Evolutionary conservation across 108 stramenopile genomes (phyloP).

Genomic region (Thalassiosira profunda): DNA sequence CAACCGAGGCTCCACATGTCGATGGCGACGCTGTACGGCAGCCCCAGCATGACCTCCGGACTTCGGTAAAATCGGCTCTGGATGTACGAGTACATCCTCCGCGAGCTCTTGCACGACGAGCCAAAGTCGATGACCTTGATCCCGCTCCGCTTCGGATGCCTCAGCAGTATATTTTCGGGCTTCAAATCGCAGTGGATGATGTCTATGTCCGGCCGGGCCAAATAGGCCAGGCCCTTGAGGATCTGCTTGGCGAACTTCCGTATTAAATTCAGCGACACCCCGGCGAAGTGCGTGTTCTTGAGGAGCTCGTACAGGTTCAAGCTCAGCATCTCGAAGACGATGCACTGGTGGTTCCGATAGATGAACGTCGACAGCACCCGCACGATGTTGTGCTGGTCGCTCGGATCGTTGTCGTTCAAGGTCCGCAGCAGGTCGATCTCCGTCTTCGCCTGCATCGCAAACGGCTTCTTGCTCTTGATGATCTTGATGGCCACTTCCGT

Average conservation of each 20-base stretch:
- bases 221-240: conserved; percentile 89
- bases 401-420: conserved; percentile 74
- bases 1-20: conserved; percentile 99
- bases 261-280: conserved; percentile 96
- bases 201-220: conserved; percentile 91
- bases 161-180: conserved; percentile 98
- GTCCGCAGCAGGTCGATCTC: conserved; percentile 93
- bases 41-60: conserved; percentile 98
- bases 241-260: conserved; percentile 99
- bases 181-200: conserved; percentile 99
- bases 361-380: conserved; percentile 94
- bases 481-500: conserved; percentile 98
- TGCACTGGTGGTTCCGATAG: conserved; percentile 92
- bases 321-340: conserved; percentile 98
- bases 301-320: conserved; percentile 98
- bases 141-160: conserved; percentile 94
- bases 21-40: conserved; percentile 95
- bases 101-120: conserved; percentile 90
- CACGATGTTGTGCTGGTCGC: conserved; percentile 92
- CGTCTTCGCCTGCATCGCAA: conserved; percentile 96
- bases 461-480: conserved; percentile 97
- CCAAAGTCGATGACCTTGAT: conserved; percentile 99
- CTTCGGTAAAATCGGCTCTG: conserved; percentile 98
- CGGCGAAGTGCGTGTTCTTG: conserved; percentile 96
- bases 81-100: conserved; percentile 98